A percentile compares a stretch with the other conserved stretches of the same genome.
Conservation (phyloP, 2,329 filamentous ascomycete species). For the Hymenoscyphus repandus region DNA sequence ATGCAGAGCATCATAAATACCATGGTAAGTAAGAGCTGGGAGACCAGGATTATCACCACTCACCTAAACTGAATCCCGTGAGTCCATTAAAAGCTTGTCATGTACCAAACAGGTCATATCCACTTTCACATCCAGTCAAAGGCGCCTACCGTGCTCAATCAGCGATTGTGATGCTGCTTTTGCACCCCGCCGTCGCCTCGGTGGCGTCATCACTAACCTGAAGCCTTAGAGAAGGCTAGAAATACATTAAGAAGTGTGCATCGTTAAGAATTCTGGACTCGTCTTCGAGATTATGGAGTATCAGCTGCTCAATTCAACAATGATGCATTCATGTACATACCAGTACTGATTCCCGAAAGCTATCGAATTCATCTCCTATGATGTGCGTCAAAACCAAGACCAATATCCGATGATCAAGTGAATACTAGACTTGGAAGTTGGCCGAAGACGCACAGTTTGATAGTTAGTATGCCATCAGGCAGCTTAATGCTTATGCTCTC, state of each 20-base stretch:
- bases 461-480: neutral
- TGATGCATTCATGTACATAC: neutral
- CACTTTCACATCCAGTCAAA: neutral
- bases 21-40: slow-evolving; percentile 10
- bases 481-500: too few species aligned
- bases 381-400: too few species aligned
- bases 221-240: neutral
- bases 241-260: slow-evolving; percentile 9
- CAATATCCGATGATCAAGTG: too few species aligned
- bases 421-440: neutral
- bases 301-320: slow-evolving; percentile 5
- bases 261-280: slow-evolving; percentile 6
- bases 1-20: slow-evolving; percentile 15
- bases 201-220: slow-evolving; percentile 10
- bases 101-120: neutral
- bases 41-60: slow-evolving; percentile 1
- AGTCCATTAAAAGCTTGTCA: slow-evolving; percentile 7
- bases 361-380: neutral
- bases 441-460: neutral
- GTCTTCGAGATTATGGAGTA: neutral
- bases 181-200: slow-evolving; percentile 2
- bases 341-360: neutral
- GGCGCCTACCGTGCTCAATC: slow-evolving; percentile 1
- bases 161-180: slow-evolving; percentile 8
- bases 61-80: neutral